Conservation (phyloP, 1,139 yeast species). For the Kodamaea plutei region DNA sequence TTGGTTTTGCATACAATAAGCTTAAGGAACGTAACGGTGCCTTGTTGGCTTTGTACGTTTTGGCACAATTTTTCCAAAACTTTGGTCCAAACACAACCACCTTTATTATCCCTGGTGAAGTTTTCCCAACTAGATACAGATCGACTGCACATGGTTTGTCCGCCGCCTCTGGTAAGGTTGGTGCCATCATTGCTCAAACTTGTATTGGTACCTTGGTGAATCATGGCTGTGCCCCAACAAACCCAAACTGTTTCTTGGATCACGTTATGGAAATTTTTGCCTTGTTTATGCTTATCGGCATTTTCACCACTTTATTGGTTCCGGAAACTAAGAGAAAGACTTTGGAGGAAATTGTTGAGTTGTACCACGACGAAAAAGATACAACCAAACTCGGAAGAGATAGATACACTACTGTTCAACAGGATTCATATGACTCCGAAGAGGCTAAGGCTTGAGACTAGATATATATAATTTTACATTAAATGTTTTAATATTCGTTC, state of each 20-base stretch:
- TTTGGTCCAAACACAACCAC: constrained; percentile 97
- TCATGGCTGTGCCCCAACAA: constrained; percentile 64
- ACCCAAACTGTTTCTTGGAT: constrained; percentile 71
- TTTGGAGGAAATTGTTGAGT: constrained; percentile 74
- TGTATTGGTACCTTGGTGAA: constrained; percentile 79
- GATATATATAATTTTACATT: constrained; percentile 1
- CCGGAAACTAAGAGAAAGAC: constrained; percentile 93
- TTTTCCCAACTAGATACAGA: constrained; percentile 95
- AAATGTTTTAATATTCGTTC: no score
- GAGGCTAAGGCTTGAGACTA: constrained; percentile 1
- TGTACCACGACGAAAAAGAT: constrained; percentile 73
- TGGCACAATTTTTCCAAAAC: constrained; percentile 81
- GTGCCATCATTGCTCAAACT: constrained; percentile 95
- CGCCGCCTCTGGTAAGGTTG: constrained; percentile 93
- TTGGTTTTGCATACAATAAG: constrained; percentile 78
- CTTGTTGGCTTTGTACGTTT: constrained; percentile 66
- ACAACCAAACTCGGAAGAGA: constrained; percentile 25
- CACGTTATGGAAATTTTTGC: constrained; percentile 94
- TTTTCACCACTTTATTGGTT: constrained; percentile 56
- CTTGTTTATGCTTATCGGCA: constrained; percentile 80
- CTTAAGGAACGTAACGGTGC: constrained; percentile 49
- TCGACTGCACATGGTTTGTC: constrained; percentile 97
- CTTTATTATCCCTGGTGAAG: constrained; percentile 93
- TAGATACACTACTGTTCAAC: constrained; percentile 14
- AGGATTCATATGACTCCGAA: constrained; percentile 2